These are phyloP conservation scores for Salvia sclarea DNA, from an alignment of 305 asterid genomes.

Conservation along the genomic window DNA sequence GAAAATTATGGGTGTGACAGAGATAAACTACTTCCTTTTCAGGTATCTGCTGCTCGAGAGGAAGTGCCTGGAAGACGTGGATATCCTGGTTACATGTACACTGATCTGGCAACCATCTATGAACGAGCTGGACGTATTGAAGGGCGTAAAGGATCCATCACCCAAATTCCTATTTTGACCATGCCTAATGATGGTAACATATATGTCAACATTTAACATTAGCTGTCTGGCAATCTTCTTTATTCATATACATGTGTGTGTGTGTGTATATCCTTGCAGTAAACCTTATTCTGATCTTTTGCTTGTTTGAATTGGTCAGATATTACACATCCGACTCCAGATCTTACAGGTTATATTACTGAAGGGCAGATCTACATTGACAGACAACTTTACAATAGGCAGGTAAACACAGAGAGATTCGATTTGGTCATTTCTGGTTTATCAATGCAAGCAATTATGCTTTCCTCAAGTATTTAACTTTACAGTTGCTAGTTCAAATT, in stretches of 20 bases:
- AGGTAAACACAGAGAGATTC: constrained; percentile 49
- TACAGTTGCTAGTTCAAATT: constrained; percentile 10
- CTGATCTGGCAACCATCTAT: constrained; percentile 79
- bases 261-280: background rate
- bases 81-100: constrained; percentile 85
- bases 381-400: constrained; percentile 93
- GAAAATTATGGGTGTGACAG: constrained; percentile 18
- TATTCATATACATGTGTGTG: background rate
- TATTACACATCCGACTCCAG: constrained; percentile 99
- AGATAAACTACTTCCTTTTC: constrained; percentile 23
- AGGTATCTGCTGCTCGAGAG: constrained; percentile 99
- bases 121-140: constrained; percentile 87
- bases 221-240: constrained; percentile 11
- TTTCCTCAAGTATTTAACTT: background rate
- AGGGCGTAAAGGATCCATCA: constrained; percentile 74
- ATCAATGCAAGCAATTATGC: background rate
- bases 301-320: constrained; percentile 55
- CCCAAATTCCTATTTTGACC: constrained; percentile 89
- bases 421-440: background rate
- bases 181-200: constrained; percentile 91
- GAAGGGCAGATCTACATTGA: constrained; percentile 98
- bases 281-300: constrained; percentile 25
- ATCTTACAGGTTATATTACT: constrained; percentile 97
- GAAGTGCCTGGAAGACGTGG: constrained; percentile 99
- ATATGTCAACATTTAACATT: background rate